Base-by-base conservation (phyloP, 2,329 filamentous ascomycete genomes). In the Epichloe festucae region DNA sequence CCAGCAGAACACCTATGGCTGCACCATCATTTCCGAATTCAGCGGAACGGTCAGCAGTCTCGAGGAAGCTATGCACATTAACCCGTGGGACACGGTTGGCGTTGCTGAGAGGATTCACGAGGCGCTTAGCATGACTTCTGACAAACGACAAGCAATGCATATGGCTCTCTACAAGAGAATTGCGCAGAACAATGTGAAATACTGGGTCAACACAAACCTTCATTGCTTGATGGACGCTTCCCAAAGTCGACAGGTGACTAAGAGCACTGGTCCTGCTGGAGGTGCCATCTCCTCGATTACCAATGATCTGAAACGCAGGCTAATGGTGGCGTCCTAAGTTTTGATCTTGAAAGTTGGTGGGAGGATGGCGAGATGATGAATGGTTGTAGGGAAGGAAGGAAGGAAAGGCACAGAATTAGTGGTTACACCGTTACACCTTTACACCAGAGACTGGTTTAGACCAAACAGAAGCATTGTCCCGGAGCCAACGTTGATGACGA, bases 1-100 rank as follows among this genome's bases (percentile, higher is more conserved):
- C 65, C 91, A 97, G 68, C 85, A 88, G 62, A 85, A 91, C 56
- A 82, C 82, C 51, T 82, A 90, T 58, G 87, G 90, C 1, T 91
- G 90, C 3, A 73, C 96, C 46, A 95, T 97, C 57, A 78, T 97
- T n/a, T 96, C 91, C 7, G 91, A 97, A 66, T 96, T 96, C 68
- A 95, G 89, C 54, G 91, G 91, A 53, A 96, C 91, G 1, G 89
- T 90, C 27, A 87, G 87, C 49, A 91, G 82, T 50, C 76, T 96
- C 35, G 80, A 80, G 54, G 84, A 86, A 61, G 90, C 90, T 35
- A 89, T 95, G 54, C 88, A 94, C 65, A 95, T 96, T 73, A 96
- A 96, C 69, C 91, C 91, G 0, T 96, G 89, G 89, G 89, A 96
- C 63, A 76, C 89, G 50, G 80, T 77, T 17, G 87, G 86, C 34